phyloP scores from a whole-genome alignment of 441 rosid genomes.

The Erysimum cheiri region DNA sequence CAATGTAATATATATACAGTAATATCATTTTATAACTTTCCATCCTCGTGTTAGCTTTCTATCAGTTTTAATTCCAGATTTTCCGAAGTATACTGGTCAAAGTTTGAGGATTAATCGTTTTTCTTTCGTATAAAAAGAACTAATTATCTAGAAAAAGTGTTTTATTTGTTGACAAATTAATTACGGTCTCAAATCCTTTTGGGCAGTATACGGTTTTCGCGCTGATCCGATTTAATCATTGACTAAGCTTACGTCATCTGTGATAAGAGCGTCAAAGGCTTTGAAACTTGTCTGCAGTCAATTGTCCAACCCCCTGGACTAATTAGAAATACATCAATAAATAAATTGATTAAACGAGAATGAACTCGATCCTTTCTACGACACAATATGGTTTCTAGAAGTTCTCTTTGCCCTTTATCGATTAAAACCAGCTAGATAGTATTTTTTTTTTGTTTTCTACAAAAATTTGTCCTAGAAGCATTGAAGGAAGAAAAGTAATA shows the following conservation, averaged over 20 bases:
- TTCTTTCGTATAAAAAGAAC: constrained; percentile 9
- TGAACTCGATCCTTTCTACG: background rate
- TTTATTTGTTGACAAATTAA: background rate
- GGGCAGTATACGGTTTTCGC: background rate
- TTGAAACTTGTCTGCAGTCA: constrained; percentile 37
- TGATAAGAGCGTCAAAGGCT: constrained; percentile 33
- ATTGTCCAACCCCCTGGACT: constrained; percentile 32
- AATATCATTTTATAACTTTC: background rate
- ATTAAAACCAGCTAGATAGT: background rate
- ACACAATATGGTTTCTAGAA: background rate
- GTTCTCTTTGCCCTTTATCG: background rate
- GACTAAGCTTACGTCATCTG: constrained; percentile 24
- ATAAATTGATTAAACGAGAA: background rate
- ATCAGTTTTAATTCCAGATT: constrained; percentile 17
- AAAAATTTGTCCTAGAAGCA: background rate
- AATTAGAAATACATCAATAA: background rate
- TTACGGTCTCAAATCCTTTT: background rate
- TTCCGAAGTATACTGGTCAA: constrained; percentile 32
- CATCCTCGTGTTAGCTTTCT: constrained; percentile 26
- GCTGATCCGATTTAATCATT: background rate
- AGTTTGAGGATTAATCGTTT: constrained; percentile 26
- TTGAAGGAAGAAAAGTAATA: background rate
- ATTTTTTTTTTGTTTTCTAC: background rate
- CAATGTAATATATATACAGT: background rate
- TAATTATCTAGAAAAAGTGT: background rate